A percentile compares a stretch with the other conserved stretches of the same genome.
These are phyloP conservation scores for Pseudocercospora pini-densiflorae DNA, from an alignment of 2,329 filamentous ascomycete species.

Conservation along the genomic window DNA sequence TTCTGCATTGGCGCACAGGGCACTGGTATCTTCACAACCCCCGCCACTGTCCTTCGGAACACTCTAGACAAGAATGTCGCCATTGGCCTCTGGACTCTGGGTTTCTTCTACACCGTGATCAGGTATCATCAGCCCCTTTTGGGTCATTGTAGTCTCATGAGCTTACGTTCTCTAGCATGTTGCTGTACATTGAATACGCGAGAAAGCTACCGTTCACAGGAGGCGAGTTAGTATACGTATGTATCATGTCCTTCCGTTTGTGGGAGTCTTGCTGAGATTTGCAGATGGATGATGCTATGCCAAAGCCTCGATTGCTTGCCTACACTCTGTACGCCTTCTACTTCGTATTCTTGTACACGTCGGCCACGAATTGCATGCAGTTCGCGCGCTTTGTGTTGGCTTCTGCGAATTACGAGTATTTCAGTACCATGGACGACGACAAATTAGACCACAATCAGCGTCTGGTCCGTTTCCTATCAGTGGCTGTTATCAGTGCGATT, in stretches of 20 bases:
- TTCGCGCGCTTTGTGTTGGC: conserved; percentile 19
- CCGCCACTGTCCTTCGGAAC: conserved; percentile 18
- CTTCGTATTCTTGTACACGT: conserved; percentile 21
- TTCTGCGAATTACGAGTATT: conserved; percentile 10
- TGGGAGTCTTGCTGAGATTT: not conserved
- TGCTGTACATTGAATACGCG: conserved; percentile 22
- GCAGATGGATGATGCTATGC: conserved; percentile 15
- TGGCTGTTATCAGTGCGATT: conserved; percentile 11
- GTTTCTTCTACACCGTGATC: conserved; percentile 21
- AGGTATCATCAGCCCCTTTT: conserved; percentile 4
- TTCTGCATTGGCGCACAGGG: not conserved
- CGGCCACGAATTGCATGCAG: conserved; percentile 18
- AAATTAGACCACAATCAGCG: conserved; percentile 7
- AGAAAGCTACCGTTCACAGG: conserved; percentile 22
- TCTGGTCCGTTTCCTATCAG: conserved; percentile 12
- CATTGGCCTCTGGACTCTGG: conserved; percentile 20
- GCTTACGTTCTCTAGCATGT: conserved; percentile 14
- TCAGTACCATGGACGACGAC: not conserved
- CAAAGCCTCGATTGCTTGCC: conserved; percentile 16
- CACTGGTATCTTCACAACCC: conserved; percentile 27
- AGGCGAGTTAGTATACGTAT: conserved; percentile 25
- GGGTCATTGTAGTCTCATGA: not conserved
- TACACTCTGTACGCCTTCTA: conserved; percentile 24
- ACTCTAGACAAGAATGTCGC: conserved; percentile 22
- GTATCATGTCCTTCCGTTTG: not conserved